Conservation (phyloP, 1,284 basidiomycete genomes). For the Cryptococcus hybrid region DNA sequence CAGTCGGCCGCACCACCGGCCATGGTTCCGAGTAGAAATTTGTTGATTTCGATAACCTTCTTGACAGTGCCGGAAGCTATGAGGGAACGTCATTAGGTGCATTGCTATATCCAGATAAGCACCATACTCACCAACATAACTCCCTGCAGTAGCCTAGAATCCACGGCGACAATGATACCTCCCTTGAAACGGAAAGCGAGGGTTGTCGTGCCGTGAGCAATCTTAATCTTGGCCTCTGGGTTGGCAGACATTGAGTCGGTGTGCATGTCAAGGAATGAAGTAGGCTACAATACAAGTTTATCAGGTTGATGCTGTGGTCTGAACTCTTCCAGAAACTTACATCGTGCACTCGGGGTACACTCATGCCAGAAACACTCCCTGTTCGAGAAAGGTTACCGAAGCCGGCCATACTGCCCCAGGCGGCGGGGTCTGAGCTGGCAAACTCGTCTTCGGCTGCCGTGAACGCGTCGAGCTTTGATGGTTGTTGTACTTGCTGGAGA, state of each 20-base stretch:
- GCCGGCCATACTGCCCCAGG: slow-evolving; percentile 77
- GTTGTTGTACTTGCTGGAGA: slow-evolving; percentile 60
- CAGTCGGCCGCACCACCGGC: slow-evolving; percentile 87
- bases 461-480: slow-evolving; percentile 47
- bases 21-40: slow-evolving; percentile 97
- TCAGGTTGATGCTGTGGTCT: too few species aligned
- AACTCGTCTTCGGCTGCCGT: slow-evolving; percentile 60
- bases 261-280: slow-evolving; percentile 80
- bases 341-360: slow-evolving; percentile 44
- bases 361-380: slow-evolving; percentile 44
- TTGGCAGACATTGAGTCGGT: slow-evolving; percentile 86
- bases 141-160: slow-evolving; percentile 97
- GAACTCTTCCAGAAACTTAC: slow-evolving; percentile 27
- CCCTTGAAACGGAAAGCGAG: slow-evolving; percentile 96
- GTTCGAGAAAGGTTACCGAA: slow-evolving; percentile 58
- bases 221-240: slow-evolving; percentile 93
- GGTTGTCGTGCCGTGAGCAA: slow-evolving; percentile 98
- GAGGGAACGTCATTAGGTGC: not conserved
- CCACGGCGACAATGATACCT: slow-evolving; percentile 96
- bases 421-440: slow-evolving; percentile 56
- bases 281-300: slow-evolving; percentile 59
- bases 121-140: slow-evolving; percentile 76
- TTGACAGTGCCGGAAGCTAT: slow-evolving; percentile 91
- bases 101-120: not conserved
- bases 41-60: slow-evolving; percentile 99